A percentile compares a stretch with the other conserved stretches of the same genome.
Conservation (phyloP, 2,329 filamentous ascomycete species). For the Scytalidium sp. region DNA sequence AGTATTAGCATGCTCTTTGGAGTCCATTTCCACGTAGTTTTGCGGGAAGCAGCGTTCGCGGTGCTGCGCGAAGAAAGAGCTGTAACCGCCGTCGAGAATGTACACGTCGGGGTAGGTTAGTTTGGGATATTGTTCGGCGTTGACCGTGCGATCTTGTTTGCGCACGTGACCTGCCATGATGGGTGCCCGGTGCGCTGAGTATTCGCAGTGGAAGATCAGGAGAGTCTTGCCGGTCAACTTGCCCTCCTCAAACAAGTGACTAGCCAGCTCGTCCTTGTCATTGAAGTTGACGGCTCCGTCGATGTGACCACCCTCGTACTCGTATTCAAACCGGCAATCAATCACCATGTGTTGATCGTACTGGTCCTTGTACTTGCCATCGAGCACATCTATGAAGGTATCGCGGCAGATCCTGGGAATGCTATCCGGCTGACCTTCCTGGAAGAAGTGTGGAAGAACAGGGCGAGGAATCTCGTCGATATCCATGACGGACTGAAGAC, state of each 20-base stretch:
- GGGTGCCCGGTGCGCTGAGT: conserved; percentile 92
- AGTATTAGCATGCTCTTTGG: conserved; percentile 84
- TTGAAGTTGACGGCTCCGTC: conserved; percentile 93
- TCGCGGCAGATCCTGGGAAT: conserved; percentile 82
- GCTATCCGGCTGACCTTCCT: conserved; percentile 76
- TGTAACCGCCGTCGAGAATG: conserved; percentile 95
- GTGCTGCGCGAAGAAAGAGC: conserved; percentile 81
- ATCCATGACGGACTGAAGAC: conserved; percentile 76
- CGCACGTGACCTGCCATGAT: conserved; percentile 95
- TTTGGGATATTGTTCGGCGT: conserved; percentile 80
- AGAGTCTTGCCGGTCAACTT: conserved; percentile 69
- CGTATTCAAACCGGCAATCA: conserved; percentile 98
- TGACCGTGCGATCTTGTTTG: conserved; percentile 80
- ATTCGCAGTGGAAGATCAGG: conserved; percentile 95
- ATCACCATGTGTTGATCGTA: conserved; percentile 85
- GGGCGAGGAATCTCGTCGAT: conserved; percentile 73
- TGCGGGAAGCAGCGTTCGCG: conserved; percentile 83
- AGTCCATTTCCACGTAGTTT: conserved; percentile 95
- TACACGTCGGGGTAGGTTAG: conserved; percentile 97
- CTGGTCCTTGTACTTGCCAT: conserved; percentile 73
- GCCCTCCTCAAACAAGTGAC: conserved; percentile 65
- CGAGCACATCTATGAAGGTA: conserved; percentile 82
- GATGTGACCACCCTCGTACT: conserved; percentile 96
- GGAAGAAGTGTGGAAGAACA: conserved; percentile 78
- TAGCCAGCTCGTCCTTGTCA: conserved; percentile 84